Percentiles rank a stretch among this genome's conserved stretches.
Conservation (phyloP, 116 monocot genomes). For the Papilionanthe hybrid region DNA sequence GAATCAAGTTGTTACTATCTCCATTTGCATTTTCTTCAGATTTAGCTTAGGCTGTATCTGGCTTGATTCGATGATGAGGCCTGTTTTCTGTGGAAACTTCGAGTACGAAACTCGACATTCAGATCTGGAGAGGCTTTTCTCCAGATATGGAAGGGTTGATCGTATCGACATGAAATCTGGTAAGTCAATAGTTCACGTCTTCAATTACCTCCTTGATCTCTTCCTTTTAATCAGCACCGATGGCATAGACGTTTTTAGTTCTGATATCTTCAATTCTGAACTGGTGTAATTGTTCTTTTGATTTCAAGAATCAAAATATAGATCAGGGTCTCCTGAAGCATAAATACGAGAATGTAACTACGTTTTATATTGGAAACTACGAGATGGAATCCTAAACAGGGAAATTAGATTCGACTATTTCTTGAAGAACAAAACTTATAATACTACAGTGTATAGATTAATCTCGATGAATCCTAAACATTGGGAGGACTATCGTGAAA, state of each 20-base stretch:
- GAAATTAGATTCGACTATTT: neutral
- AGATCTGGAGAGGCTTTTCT: slow-evolving; percentile 77
- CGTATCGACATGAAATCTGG: slow-evolving; percentile 87
- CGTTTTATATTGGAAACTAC: no score
- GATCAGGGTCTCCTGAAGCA: no score
- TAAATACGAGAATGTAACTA: no score
- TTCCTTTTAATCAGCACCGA: neutral
- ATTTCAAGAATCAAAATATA: no score
- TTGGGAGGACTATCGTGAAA: no score
- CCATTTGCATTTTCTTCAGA: neutral
- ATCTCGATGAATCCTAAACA: no score
- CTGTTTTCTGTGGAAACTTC: slow-evolving; percentile 82
- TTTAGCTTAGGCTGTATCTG: neutral
- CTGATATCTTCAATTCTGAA: neutral
- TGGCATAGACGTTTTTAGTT: neutral
- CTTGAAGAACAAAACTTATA: neutral
- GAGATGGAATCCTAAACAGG: no score
- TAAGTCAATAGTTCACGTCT: slow-evolving; percentile 8
- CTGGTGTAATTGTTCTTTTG: no score
- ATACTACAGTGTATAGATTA: neutral
- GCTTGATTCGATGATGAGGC: slow-evolving; percentile 44
- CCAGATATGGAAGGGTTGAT: slow-evolving; percentile 70
- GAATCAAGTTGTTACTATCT: neutral
- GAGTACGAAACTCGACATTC: slow-evolving; percentile 74
- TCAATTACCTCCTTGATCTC: neutral